Evolutionary conservation across 2,329 filamentous ascomycete species (phyloP).

Genomic region (Nothomitra cinnamomea): DNA sequence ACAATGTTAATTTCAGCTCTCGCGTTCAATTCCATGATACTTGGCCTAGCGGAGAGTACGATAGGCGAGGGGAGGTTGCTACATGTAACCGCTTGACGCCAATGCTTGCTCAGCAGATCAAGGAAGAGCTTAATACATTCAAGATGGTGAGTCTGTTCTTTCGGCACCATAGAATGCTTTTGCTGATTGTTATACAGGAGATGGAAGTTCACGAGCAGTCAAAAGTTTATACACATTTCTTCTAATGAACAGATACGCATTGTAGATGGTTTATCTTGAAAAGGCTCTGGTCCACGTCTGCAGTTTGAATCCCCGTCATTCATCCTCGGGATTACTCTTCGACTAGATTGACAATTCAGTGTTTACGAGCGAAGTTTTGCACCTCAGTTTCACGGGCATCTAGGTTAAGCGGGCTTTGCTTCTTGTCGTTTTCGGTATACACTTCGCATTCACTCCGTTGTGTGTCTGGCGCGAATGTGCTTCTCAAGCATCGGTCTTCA

Average conservation of each 20-base stretch:
- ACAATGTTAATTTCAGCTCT: conserved; percentile 65
- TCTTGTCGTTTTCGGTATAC: conserved; percentile 2
- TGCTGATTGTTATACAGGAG: conserved; percentile 43
- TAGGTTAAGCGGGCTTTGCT: conserved; percentile 3
- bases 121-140: conserved; percentile 97
- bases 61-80: conserved; percentile 85
- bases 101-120: conserved; percentile 96
- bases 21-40: conserved; percentile 91
- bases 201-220: conserved; percentile 99
- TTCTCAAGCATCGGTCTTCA: background rate
- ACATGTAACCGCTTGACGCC: conserved; percentile 96
- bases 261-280: background rate
- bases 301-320: background rate
- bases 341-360: background rate
- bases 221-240: conserved; percentile 99
- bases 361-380: conserved; percentile 1
- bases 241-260: conserved; percentile 40
- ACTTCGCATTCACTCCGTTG: background rate
- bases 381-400: background rate
- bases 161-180: background rate
- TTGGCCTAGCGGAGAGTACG: conserved; percentile 90
- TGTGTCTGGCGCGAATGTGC: background rate
- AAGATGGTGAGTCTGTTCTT: conserved; percentile 64
- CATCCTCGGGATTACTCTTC: background rate
- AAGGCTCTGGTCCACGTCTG: background rate